A percentile compares a stretch with the other conserved stretches of the same genome.
phyloP scores from a whole-genome alignment of 768 basidiomycete species.

The button mushroom (Agaricus bisporus) region DNA sequence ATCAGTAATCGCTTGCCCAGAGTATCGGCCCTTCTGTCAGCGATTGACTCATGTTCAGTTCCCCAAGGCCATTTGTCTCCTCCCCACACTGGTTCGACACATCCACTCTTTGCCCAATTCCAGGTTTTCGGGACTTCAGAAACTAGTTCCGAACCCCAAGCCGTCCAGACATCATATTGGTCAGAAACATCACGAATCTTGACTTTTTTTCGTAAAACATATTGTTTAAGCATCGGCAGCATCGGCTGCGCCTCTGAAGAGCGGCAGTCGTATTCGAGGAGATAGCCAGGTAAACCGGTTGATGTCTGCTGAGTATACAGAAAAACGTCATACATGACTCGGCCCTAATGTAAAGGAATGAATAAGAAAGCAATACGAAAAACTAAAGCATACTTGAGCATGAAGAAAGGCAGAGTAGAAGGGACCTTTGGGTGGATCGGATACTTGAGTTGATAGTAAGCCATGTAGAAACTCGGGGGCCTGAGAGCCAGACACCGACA shows the following conservation, averaged over 20 bases:
- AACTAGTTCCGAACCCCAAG: conserved; percentile 53
- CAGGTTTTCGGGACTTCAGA: conserved; percentile 31
- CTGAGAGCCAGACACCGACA: conserved; percentile 78
- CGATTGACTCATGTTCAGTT: conserved; percentile 39
- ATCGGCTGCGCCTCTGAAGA: conserved; percentile 56
- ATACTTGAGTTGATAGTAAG: conserved; percentile 49
- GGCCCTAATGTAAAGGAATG: conserved; percentile 49
- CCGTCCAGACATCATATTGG: conserved; percentile 76
- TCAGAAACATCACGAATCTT: conserved; percentile 72
- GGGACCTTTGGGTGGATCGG: conserved; percentile 38
- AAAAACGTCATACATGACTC: conserved; percentile 86
- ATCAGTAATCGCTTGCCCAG: conserved; percentile 77
- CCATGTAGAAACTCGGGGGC: conserved; percentile 81
- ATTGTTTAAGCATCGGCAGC: conserved; percentile 69
- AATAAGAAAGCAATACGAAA: conserved; percentile 8
- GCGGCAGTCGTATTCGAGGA: conserved; percentile 68
- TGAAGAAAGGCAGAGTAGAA: conserved; percentile 72
- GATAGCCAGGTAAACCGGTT: conserved; percentile 44
- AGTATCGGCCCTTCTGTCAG: conserved; percentile 64
- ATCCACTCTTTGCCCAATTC: conserved; percentile 63
- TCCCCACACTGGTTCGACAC: conserved; percentile 72
- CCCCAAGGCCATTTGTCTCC: conserved; percentile 55
- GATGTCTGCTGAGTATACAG: conserved; percentile 55
- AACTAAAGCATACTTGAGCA: conserved; percentile 54
- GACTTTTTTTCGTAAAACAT: conserved; percentile 85